Conservation (phyloP, 2,329 filamentous ascomycete genomes). For the Teratosphaeria destructans region DNA sequence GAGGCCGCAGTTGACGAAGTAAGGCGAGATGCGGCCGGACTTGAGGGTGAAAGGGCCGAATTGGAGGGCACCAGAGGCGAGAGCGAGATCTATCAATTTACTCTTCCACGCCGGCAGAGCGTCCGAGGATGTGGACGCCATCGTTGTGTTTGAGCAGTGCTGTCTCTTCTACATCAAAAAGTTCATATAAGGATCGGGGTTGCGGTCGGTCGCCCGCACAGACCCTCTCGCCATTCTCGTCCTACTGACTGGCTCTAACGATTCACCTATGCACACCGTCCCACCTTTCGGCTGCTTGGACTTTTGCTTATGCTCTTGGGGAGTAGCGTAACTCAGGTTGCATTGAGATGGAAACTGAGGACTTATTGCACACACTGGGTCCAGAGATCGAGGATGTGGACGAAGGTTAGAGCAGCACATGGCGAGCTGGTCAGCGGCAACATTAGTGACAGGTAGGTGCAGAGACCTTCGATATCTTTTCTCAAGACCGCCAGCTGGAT, state of each 20-base stretch:
- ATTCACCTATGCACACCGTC: too few relatives aligned
- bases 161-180: background rate
- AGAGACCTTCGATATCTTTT: constrained; percentile 88
- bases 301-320: too few relatives aligned
- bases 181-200: background rate
- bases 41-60: constrained; percentile 86
- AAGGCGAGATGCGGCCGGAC: constrained; percentile 80
- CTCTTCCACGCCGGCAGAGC: constrained; percentile 51
- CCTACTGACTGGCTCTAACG: too few relatives aligned
- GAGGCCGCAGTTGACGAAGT: constrained; percentile 94
- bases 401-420: constrained; percentile 4
- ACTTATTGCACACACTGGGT: background rate
- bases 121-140: constrained; percentile 2
- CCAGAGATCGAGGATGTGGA: constrained; percentile 6
- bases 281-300: too few relatives aligned
- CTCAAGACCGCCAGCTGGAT: constrained; percentile 58
- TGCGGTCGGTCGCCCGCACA: too few relatives aligned
- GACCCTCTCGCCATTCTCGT: too few relatives aligned
- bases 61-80: constrained; percentile 60
- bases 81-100: constrained; percentile 59
- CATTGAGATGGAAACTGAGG: background rate
- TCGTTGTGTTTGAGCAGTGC: background rate
- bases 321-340: background rate
- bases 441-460: constrained; percentile 6
- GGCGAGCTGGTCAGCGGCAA: background rate